Base-by-base conservation (phyloP, 805 yeast genomes). In the Candida ulmi region DNA sequence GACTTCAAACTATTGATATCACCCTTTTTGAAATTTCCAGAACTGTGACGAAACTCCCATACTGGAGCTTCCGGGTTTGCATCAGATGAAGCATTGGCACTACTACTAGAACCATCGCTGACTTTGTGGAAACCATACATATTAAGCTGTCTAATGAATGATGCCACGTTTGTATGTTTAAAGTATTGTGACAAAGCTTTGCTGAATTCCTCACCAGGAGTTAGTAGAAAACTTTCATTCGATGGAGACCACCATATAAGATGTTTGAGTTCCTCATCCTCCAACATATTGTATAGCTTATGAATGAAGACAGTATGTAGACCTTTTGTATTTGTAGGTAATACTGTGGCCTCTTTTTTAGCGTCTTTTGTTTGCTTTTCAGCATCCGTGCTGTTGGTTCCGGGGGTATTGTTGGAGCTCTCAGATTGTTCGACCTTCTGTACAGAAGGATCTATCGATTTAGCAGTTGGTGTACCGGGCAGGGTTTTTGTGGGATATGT, bases 41-140 rank as follows among this genome's bases (percentile, higher is more conserved):
- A 79, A 21, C 85, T 76, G 58, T 90, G 98, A 42, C 80, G 79
- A 62, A 90, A 90, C 64, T 91, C 97, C 98, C 98, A 90, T 13
- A 57, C 54, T 42, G 58, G 58, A 16, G 40, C 39, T 11, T 44
- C 55, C n/a, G 40, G 33, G 8, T 36, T 40, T 16, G 40, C 6
- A 4, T 17, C 23, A 19, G 34, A 19, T 31, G n/a, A 4, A 11
- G 17, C 33, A 17, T 41, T 30, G 3, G 35, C 34, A 21, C 25
- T 32, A 8, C 36, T 44, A 27, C 35, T 44, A 5, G 37, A 19
- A 18, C 50, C 50, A 24, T 55, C 60, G 28, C 55, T 49, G 8
- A 84, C 84, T 57, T 84, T 83, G 57, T 83, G 90, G 55, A 84
- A 84, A 0, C 91, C 91, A 53, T 84, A 84, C 85, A 83, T 81